A percentile compares a stretch with the other conserved stretches of the same genome.
phyloP scores from a whole-genome alignment of 352 stramenopile species.

The Phytophthora cryptogea region DNA sequence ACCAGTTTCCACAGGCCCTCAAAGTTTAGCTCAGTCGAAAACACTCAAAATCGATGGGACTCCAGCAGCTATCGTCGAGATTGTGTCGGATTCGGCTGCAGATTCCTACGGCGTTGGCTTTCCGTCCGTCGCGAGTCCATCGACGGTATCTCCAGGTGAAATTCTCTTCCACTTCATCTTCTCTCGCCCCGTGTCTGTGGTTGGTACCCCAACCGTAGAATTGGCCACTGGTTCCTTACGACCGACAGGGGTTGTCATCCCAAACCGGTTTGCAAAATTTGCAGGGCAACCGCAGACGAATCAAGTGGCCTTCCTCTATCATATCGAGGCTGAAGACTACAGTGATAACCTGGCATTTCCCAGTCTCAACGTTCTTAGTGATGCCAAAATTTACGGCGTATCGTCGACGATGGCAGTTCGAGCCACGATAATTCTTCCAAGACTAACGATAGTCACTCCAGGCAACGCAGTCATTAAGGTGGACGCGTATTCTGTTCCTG shows the following conservation, averaged over 20 bases:
- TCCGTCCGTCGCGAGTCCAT: slow-evolving; percentile 53
- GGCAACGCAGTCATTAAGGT: slow-evolving; percentile 41
- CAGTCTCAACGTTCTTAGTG: slow-evolving; percentile 41
- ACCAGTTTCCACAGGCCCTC: slow-evolving; percentile 21
- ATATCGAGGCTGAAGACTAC: slow-evolving; percentile 54
- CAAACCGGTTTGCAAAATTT: slow-evolving; percentile 55
- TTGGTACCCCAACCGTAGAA: slow-evolving; percentile 50
- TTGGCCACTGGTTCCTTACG: slow-evolving; percentile 63
- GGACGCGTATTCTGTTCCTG: slow-evolving; percentile 59
- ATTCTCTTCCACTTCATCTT: slow-evolving; percentile 75
- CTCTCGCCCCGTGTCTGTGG: slow-evolving; percentile 53
- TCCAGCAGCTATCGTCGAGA: slow-evolving; percentile 45
- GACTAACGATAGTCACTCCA: slow-evolving; percentile 25
- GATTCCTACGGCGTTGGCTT: slow-evolving; percentile 71
- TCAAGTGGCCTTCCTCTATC: slow-evolving; percentile 70
- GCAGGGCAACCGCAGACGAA: slow-evolving; percentile 46
- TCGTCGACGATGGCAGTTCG: slow-evolving; percentile 48
- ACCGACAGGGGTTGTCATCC: slow-evolving; percentile 43
- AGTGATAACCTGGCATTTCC: slow-evolving; percentile 64
- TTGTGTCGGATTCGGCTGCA: slow-evolving; percentile 46
- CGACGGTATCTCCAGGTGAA: slow-evolving; percentile 55
- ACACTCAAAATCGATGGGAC: slow-evolving; percentile 53
- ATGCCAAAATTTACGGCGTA: slow-evolving; percentile 46
- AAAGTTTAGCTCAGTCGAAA: slow-evolving; percentile 39
- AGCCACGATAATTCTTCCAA: slow-evolving; percentile 39